A percentile compares a stretch with the other conserved stretches of the same genome.
phyloP scores from a whole-genome alignment of 176 grass and related monocot species.

The Juncus inflexus region DNA sequence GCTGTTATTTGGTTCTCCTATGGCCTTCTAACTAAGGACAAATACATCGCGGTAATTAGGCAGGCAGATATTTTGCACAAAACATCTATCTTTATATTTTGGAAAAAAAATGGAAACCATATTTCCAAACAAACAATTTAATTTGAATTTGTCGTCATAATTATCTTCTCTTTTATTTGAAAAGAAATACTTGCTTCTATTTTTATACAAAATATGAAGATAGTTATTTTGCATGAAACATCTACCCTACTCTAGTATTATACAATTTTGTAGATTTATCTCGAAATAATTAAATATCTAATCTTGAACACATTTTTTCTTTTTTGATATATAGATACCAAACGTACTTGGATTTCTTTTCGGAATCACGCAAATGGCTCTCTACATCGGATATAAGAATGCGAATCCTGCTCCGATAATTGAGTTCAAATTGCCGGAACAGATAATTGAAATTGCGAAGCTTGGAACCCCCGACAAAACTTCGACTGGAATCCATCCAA shows the following conservation, averaged over 20 bases:
- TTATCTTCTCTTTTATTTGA: neutral
- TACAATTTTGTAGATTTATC: neutral
- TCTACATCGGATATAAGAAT: slow-evolving; percentile 58
- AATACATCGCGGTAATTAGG: slow-evolving; percentile 55
- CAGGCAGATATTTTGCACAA: too few species aligned
- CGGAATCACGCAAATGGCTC: slow-evolving; percentile 72
- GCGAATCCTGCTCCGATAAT: slow-evolving; percentile 7
- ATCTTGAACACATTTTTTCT: neutral
- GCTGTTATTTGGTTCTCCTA: slow-evolving; percentile 86
- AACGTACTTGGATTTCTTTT: slow-evolving; percentile 82
- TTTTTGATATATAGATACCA: slow-evolving; percentile 27
- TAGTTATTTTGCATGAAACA: too few species aligned
- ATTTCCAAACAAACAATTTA: neutral
- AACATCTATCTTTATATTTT: neutral
- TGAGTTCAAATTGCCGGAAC: slow-evolving; percentile 54
- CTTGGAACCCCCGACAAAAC: slow-evolving; percentile 14
- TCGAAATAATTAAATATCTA: neutral
- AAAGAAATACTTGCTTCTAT: neutral
- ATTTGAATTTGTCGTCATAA: neutral
- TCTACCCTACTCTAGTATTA: too few species aligned
- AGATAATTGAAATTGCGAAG: slow-evolving; percentile 31
- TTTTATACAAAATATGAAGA: slow-evolving; percentile 3
- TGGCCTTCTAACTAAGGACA: slow-evolving; percentile 65
- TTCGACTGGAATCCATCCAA: slow-evolving; percentile 49
- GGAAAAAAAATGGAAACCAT: neutral